A percentile compares a stretch with the other conserved stretches of the same genome.
phyloP scores from a whole-genome alignment of 768 basidiomycete genomes.

The Kwoniella botswanensis region DNA sequence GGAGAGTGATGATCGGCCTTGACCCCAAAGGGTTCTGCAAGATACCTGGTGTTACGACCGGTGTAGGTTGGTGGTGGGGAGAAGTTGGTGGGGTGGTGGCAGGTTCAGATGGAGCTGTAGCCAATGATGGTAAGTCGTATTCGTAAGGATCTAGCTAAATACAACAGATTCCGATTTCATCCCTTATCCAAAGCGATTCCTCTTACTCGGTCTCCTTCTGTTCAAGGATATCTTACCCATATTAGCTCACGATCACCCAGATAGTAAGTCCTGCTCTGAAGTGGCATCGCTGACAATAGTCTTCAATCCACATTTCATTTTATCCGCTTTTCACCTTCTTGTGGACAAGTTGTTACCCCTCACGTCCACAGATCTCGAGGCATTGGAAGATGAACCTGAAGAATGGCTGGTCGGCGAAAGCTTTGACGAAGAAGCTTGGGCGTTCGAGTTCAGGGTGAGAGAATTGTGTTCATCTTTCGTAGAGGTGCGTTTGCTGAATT shows the following conservation, averaged over 20 bases:
- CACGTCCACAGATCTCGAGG: conserved; percentile 76
- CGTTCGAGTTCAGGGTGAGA: conserved; percentile 84
- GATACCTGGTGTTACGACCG: conserved; percentile 39
- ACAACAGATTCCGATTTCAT: conserved; percentile 39
- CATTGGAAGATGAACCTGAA: conserved; percentile 87
- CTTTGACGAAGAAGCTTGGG: conserved; percentile 88
- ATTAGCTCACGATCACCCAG: conserved; percentile 46
- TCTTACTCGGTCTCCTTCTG: conserved; percentile 53
- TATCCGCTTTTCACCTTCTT: conserved; percentile 64
- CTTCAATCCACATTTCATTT: conserved; percentile 52
- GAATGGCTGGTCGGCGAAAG: conserved; percentile 92
- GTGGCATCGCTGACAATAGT: conserved; percentile 33
- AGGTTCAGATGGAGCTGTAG: conserved; percentile 45
- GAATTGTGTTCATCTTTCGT: no score
- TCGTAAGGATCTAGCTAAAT: conserved; percentile 7
- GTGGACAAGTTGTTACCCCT: conserved; percentile 85
- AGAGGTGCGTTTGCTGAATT: neutral
- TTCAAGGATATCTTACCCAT: conserved; percentile 58
- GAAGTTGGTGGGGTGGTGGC: conserved; percentile 52
- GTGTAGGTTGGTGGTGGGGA: conserved; percentile 58
- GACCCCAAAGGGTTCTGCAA: conserved; percentile 55
- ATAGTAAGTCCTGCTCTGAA: conserved; percentile 37
- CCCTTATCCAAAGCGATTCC: conserved; percentile 54
- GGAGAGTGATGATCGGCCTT: conserved; percentile 49
- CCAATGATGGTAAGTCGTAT: conserved; percentile 48